A percentile compares a stretch with the other conserved stretches of the same genome.
Evolutionary conservation across 495 filamentous ascomycete species (phyloP).

Genomic region (Neurospora africana): DNA sequence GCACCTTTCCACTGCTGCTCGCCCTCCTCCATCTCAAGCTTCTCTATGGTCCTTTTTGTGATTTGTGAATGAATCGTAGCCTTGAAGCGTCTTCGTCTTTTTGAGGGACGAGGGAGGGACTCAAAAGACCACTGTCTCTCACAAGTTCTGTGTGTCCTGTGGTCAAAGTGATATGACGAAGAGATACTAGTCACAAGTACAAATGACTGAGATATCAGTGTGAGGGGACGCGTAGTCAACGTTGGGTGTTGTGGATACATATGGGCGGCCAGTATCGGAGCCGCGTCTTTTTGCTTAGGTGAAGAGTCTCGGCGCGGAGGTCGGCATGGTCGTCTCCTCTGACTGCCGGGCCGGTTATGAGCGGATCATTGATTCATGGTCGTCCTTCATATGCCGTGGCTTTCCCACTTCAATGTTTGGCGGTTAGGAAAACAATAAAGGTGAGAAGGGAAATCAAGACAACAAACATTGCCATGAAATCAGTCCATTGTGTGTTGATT

Average conservation of each 20-base stretch:
- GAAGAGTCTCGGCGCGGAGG: background rate
- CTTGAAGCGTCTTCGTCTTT: background rate
- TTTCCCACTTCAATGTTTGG: background rate
- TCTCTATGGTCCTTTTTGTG: background rate
- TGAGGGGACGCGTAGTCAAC: background rate
- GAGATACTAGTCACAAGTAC: background rate
- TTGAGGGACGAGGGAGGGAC: background rate
- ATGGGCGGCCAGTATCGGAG: background rate
- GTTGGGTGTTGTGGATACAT: background rate
- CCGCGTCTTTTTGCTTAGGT: background rate
- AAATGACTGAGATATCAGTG: background rate
- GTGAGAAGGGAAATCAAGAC: background rate
- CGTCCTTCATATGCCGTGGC: background rate
- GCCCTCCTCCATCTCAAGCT: constrained; percentile 15
- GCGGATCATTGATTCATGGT: background rate
- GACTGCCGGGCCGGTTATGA: background rate
- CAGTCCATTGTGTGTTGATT: background rate
- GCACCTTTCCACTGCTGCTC: constrained; percentile 43
- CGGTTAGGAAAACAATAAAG: background rate
- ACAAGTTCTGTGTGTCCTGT: background rate
- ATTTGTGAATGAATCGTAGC: background rate
- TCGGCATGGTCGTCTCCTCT: background rate
- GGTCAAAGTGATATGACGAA: background rate
- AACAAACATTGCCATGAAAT: background rate
- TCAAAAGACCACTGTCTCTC: background rate